Conservation (phyloP, 2,329 filamentous ascomycete species). For the Periconia macrospinosa region DNA sequence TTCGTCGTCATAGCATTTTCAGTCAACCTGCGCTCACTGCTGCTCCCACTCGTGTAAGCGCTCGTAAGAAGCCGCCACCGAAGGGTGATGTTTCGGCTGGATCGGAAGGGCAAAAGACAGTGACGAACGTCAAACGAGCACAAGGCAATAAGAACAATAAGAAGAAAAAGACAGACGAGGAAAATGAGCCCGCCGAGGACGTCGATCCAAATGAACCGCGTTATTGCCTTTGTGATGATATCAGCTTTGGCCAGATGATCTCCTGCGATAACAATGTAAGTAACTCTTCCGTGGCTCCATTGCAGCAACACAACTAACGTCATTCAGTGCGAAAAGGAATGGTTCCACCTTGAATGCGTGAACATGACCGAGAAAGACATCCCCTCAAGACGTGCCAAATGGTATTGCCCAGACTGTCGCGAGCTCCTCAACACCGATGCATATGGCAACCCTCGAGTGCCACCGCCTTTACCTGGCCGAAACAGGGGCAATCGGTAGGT, state of each 20-base stretch:
- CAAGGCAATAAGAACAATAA: conserved; percentile 38
- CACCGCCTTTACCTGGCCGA: conserved; percentile 35
- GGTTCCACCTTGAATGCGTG: conserved; percentile 83
- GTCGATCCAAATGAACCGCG: conserved; percentile 75
- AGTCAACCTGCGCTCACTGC: conserved; percentile 40
- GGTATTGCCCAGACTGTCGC: conserved; percentile 79
- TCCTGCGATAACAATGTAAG: conserved; percentile 74
- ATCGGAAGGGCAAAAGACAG: conserved; percentile 62
- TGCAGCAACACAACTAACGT: conserved; percentile 16
- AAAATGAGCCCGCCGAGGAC: conserved; percentile 36
- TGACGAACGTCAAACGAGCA: conserved; percentile 72
- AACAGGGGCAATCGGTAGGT: conserved; percentile 36
- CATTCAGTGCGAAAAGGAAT: conserved; percentile 74
- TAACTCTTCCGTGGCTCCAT: background rate
- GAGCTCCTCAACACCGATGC: conserved; percentile 29
- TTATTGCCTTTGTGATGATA: conserved; percentile 78
- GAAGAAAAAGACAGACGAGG: conserved; percentile 52
- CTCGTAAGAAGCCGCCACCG: conserved; percentile 70
- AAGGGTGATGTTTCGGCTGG: conserved; percentile 69
- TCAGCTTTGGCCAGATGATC: conserved; percentile 83
- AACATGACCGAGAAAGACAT: conserved; percentile 61
- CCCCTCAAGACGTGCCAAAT: conserved; percentile 73
- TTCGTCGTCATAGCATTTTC: conserved; percentile 51
- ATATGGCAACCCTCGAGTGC: conserved; percentile 36
- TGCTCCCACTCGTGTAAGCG: conserved; percentile 44